phyloP scores from a whole-genome alignment of 1,139 yeast genomes.

The Saccharomyces pastorianus region DNA sequence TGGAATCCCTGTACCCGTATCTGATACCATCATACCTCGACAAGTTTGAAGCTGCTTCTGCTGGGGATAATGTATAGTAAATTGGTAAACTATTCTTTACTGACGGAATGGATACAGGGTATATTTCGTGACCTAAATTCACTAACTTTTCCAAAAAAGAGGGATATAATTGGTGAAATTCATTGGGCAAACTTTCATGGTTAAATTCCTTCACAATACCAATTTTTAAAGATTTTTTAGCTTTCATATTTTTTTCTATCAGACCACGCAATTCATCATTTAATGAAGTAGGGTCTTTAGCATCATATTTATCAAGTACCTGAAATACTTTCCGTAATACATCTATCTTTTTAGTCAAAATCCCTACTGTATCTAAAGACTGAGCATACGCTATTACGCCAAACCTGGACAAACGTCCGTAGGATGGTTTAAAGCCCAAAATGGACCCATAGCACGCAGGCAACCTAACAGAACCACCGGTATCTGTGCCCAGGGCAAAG shows the following conservation, averaged over 20 bases:
- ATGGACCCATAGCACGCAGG: slow-evolving; percentile 87
- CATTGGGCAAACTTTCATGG: slow-evolving; percentile 45
- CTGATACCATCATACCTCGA: slow-evolving; percentile 86
- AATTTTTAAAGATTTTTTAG: slow-evolving; percentile 35
- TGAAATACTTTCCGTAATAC: slow-evolving; percentile 43
- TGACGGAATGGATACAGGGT: slow-evolving; percentile 61
- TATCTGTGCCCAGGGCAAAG: slow-evolving; percentile 82
- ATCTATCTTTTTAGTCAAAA: slow-evolving; percentile 46
- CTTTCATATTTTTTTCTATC: slow-evolving; percentile 17
- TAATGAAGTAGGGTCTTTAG: slow-evolving; percentile 74
- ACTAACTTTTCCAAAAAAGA: slow-evolving; percentile 38
- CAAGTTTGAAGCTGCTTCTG: slow-evolving; percentile 90
- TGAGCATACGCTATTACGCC: slow-evolving; percentile 93
- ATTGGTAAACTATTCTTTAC: slow-evolving; percentile 64
- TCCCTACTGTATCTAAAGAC: slow-evolving; percentile 89
- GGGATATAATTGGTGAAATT: slow-evolving; percentile 43
- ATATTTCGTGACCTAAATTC: slow-evolving; percentile 47
- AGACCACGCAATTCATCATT: slow-evolving; percentile 33
- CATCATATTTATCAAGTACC: slow-evolving; percentile 53
- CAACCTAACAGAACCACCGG: slow-evolving; percentile 90
- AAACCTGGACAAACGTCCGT: slow-evolving; percentile 85
- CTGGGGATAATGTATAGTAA: slow-evolving; percentile 80
- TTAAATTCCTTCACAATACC: slow-evolving; percentile 69
- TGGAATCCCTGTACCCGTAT: slow-evolving; percentile 52
- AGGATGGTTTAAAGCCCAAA: slow-evolving; percentile 84